A percentile compares a stretch with the other conserved stretches of the same genome.
These are phyloP conservation scores for Lactuca saligna DNA, from an alignment of 129 eudicot species.

Conservation along the genomic window DNA sequence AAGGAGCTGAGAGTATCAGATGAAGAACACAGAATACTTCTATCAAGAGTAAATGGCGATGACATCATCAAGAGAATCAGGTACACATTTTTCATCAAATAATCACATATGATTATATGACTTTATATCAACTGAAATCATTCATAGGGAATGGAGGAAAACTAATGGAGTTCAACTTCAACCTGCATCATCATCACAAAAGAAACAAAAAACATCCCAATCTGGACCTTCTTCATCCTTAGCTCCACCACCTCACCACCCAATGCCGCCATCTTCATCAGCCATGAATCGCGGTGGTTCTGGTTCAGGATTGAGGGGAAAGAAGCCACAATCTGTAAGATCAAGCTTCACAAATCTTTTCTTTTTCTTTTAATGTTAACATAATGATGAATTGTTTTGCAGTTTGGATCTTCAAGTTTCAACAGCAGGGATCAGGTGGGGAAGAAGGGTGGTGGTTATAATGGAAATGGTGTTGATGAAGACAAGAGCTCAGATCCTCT, in stretches of 20 bases:
- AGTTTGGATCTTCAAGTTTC: slow-evolving; percentile 49
- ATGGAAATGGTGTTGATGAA: slow-evolving; percentile 28
- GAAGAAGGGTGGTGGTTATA: slow-evolving; percentile 39
- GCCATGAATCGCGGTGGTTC: slow-evolving; percentile 71
- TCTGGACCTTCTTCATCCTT: slow-evolving; percentile 60
- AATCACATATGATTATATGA: too few species aligned
- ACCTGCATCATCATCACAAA: slow-evolving; percentile 58
- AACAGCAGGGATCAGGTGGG: slow-evolving; percentile 46
- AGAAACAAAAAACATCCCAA: slow-evolving; percentile 66
- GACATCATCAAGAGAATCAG: slow-evolving; percentile 78
- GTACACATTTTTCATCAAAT: slow-evolving; percentile 22
- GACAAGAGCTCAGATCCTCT: slow-evolving; percentile 44
- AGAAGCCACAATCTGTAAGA: slow-evolving; percentile 67
- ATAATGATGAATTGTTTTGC: slow-evolving; percentile 21
- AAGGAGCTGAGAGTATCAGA: slow-evolving; percentile 84
- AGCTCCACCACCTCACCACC: slow-evolving; percentile 65
- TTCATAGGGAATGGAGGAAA: slow-evolving; percentile 78
- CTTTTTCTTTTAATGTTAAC: background rate
- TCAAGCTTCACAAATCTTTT: background rate
- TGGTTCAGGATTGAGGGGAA: slow-evolving; percentile 61
- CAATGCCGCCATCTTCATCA: slow-evolving; percentile 55
- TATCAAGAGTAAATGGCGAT: slow-evolving; percentile 74
- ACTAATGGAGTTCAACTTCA: slow-evolving; percentile 45
- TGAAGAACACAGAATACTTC: slow-evolving; percentile 90
- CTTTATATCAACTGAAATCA: background rate